Percentiles rank a stretch among this genome's conserved stretches.
Evolutionary conservation across 352 stramenopile genomes (phyloP).

Genomic region (Globisporangium radiosum): DNA sequence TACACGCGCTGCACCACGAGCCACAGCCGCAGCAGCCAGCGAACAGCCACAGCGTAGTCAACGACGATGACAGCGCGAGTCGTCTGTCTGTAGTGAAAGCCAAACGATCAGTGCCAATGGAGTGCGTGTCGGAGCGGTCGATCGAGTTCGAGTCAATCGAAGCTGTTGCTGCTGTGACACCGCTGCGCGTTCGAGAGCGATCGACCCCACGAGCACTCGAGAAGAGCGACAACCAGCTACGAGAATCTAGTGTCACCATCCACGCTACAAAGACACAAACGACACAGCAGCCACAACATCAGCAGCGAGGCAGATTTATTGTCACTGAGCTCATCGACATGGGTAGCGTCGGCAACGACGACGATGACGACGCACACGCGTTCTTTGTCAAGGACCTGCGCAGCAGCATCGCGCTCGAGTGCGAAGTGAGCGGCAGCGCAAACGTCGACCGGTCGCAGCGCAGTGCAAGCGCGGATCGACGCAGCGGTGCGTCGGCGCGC

Average conservation of each 20-base stretch:
- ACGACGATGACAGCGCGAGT: background rate
- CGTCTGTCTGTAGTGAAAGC: background rate
- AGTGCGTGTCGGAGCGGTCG: too few relatives aligned
- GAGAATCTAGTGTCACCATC: too few relatives aligned
- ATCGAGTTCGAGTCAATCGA: too few relatives aligned
- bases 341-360: constrained; percentile 13
- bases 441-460: background rate
- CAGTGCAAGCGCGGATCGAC: too few relatives aligned
- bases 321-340: too few relatives aligned
- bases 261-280: too few relatives aligned
- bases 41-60: background rate
- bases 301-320: too few relatives aligned
- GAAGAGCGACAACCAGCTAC: constrained; percentile 9
- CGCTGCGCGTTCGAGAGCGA: too few relatives aligned
- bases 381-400: constrained; percentile 30
- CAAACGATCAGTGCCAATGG: background rate
- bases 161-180: too few relatives aligned
- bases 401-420: background rate
- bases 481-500: background rate
- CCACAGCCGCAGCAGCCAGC: constrained; percentile 1
- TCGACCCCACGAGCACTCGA: too few relatives aligned
- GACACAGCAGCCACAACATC: too few relatives aligned
- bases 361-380: constrained; percentile 23
- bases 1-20: background rate
- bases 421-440: background rate